Evolutionary conservation across 2,329 filamentous ascomycete species (phyloP).

Genomic region (Cladosporium sphaerospermum): DNA sequence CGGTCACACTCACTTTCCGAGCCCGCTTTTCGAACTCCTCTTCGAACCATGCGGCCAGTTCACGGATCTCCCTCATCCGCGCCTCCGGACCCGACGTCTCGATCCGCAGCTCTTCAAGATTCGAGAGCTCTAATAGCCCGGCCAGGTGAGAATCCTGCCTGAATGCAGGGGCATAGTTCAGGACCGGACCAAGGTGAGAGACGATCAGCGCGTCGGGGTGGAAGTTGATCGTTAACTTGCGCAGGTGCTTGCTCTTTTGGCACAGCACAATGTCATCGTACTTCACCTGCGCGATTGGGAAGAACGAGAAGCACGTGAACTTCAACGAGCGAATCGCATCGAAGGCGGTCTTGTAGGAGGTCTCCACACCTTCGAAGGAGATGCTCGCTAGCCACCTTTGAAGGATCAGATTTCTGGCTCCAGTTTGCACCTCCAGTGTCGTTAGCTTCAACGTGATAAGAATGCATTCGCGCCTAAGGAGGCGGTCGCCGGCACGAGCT

Average conservation of each 20-base stretch:
- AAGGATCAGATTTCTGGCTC: conserved; percentile 2
- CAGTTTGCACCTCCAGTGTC: conserved; percentile 10
- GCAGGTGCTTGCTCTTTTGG: conserved; percentile 14
- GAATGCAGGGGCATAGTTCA: not conserved
- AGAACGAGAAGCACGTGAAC: conserved; percentile 17
- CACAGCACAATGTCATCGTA: conserved; percentile 14
- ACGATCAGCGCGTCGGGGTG: not conserved
- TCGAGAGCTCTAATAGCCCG: not conserved
- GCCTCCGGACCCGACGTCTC: too few species aligned
- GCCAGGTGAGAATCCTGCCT: not conserved
- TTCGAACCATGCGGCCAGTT: too few species aligned
- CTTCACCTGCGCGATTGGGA: conserved; percentile 7
- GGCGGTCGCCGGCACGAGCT: conserved; percentile 2
- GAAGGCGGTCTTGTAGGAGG: conserved; percentile 11
- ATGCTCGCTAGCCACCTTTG: conserved; percentile 11
- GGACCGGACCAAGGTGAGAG: too few species aligned
- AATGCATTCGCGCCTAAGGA: conserved; percentile 9
- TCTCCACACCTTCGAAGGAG: conserved; percentile 1
- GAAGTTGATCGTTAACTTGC: conserved; percentile 6
- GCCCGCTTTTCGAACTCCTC: not conserved
- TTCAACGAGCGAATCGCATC: conserved; percentile 13
- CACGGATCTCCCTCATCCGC: too few species aligned
- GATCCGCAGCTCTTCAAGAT: not conserved
- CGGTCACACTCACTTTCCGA: not conserved
- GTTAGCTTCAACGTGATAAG: conserved; percentile 5